These are phyloP conservation scores for Scalesia atractyloides DNA, from an alignment of 129 eudicot species.

Conservation along the genomic window DNA sequence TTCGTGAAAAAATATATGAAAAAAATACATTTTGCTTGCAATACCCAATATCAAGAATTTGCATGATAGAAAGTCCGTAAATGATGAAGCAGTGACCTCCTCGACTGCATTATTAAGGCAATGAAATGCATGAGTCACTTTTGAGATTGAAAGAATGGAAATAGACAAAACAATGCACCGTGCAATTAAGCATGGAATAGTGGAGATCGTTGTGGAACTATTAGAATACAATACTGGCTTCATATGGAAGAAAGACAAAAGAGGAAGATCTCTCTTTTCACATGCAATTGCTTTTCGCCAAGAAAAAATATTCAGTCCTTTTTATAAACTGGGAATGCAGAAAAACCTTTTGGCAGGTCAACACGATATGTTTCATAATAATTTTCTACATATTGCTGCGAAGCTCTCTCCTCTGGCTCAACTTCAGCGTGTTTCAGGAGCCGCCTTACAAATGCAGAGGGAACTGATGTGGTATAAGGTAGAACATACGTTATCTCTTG, in stretches of 20 bases:
- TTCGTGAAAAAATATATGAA: neutral
- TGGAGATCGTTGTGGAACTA: slow-evolving; percentile 42
- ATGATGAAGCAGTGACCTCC: slow-evolving; percentile 49
- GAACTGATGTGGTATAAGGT: slow-evolving; percentile 62
- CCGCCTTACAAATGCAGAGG: too few species aligned
- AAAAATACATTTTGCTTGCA: neutral
- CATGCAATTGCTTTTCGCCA: too few species aligned
- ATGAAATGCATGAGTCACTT: slow-evolving; percentile 12
- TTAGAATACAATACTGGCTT: slow-evolving; percentile 40
- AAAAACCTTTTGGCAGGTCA: too few species aligned
- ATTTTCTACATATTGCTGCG: too few species aligned
- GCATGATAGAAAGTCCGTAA: slow-evolving; percentile 42
- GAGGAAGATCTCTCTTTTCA: slow-evolving; percentile 49
- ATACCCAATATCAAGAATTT: slow-evolving; percentile 48
- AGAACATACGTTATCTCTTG: too few species aligned
- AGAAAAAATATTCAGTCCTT: too few species aligned
- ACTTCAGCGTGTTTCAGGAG: too few species aligned
- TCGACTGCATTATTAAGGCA: slow-evolving; percentile 36
- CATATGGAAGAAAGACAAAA: slow-evolving; percentile 55
- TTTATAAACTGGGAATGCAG: too few species aligned
- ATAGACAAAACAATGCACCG: slow-evolving; percentile 40
- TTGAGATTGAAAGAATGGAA: slow-evolving; percentile 38
- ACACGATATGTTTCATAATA: too few species aligned
- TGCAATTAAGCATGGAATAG: slow-evolving; percentile 50
- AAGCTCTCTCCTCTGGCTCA: too few species aligned